These are phyloP conservation scores for Paramecium octaurelia DNA, from an alignment of 73 alveolate genomes.

Conservation along the genomic window DNA sequence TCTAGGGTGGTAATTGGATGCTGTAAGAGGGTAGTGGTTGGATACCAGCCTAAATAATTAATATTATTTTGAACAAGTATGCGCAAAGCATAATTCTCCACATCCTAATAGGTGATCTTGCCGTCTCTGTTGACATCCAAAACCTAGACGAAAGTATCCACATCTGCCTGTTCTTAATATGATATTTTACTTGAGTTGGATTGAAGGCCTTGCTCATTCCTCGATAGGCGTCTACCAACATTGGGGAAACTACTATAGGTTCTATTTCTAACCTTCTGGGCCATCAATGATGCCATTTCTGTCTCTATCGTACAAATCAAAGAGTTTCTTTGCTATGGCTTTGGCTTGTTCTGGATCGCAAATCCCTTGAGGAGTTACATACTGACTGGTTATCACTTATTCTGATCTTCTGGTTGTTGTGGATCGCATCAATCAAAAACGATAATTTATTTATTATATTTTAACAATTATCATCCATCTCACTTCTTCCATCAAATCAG, in stretches of 20 bases:
- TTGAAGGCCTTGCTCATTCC: slow-evolving; percentile 51
- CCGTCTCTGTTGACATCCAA: slow-evolving; percentile 59
- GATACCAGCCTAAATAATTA: neutral
- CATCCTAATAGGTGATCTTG: slow-evolving; percentile 28
- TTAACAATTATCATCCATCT: neutral
- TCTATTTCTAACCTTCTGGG: neutral
- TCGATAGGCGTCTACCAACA: neutral
- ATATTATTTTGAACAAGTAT: neutral
- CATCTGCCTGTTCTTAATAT: neutral
- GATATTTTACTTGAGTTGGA: slow-evolving; percentile 27
- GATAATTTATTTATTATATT: neutral
- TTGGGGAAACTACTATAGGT: neutral
- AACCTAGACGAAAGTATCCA: slow-evolving; percentile 20
- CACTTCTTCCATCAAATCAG: neutral
- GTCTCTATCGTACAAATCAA: slow-evolving; percentile 36
- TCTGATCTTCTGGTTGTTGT: neutral
- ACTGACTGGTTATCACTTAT: neutral
- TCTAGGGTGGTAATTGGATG: slow-evolving; percentile 41
- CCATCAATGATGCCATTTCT: slow-evolving; percentile 41
- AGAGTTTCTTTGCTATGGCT: slow-evolving; percentile 31
- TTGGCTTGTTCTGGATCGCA: slow-evolving; percentile 40
- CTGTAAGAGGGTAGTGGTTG: slow-evolving; percentile 39
- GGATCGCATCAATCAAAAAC: neutral
- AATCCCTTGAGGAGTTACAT: slow-evolving; percentile 31
- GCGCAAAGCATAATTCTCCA: slow-evolving; percentile 56